A percentile compares a stretch with the other conserved stretches of the same genome.
These are phyloP conservation scores for Phialophora macrospora DNA, from an alignment of 2,329 filamentous ascomycete species.

Conservation along the genomic window DNA sequence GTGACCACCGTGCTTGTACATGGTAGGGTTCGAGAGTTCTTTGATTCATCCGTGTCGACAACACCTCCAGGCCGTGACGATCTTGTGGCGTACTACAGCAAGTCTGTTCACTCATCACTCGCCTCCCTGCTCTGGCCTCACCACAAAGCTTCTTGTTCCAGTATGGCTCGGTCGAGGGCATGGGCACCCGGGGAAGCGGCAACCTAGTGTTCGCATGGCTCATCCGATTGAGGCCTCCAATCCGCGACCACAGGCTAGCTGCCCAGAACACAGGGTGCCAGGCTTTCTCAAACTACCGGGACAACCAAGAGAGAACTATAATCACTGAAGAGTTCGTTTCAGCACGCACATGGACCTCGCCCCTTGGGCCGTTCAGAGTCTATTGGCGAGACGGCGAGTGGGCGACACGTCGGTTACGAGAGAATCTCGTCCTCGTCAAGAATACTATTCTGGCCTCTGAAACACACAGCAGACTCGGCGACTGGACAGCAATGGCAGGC, in stretches of 20 bases:
- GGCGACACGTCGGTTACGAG: not conserved
- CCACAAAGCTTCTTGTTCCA: not conserved
- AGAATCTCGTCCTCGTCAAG: not conserved
- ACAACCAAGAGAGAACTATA: not conserved
- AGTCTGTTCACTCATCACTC: not conserved
- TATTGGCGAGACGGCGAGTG: slow-evolving; percentile 6
- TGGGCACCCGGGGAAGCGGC: slow-evolving; percentile 16
- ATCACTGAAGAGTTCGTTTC: slow-evolving; percentile 17
- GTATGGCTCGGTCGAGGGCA: not conserved
- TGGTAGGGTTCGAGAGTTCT: not conserved
- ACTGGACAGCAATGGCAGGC: not conserved
- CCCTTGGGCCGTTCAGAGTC: not conserved
- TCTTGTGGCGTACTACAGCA: not conserved
- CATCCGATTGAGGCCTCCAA: slow-evolving; percentile 1
- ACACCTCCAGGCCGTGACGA: too few relatives aligned
- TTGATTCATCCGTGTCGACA: not conserved
- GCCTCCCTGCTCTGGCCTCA: slow-evolving; percentile 1
- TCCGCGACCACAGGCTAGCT: not conserved
- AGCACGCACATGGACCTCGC: not conserved
- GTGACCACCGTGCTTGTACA: not conserved
- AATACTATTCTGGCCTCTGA: not conserved
- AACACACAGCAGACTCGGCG: not conserved
- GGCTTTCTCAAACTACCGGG: slow-evolving; percentile 18
- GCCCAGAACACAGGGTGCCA: not conserved
- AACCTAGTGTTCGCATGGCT: slow-evolving; percentile 5